Evolutionary conservation across 2,329 filamentous ascomycete genomes (phyloP), one percentile per base, ranked within the genome.

Genomic region (Laburnicola sp.): DNA sequence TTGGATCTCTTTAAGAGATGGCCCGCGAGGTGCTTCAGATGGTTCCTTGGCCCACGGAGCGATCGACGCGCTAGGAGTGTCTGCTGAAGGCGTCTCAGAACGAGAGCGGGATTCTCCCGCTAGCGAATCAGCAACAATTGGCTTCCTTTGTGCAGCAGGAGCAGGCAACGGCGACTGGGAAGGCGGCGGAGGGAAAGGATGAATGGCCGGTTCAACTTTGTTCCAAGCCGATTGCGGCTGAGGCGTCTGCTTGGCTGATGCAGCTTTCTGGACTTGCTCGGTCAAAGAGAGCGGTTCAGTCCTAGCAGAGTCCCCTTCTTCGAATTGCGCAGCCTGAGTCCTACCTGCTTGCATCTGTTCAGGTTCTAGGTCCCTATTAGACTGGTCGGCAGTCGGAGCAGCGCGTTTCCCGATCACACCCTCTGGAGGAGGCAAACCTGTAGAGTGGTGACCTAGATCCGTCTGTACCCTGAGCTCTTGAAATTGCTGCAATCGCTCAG

Each of bases 1-100:
- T 72, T 99, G 94, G 23, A 99, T 99, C 69, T 99, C 92, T 75
- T 91, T 96, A 56, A 99, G 78, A 53, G 92, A 97, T 2, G 93
- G 94, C 0, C 91, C 92, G 73, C 89, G 95, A 35, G 89, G 85
- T 4, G 80, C 76, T 42, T 88, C 87, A 35, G 78, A 75, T 2
- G 83, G 82, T 58, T 97, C 91, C 71, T 94, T 94, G 4, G 94
- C 94, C 94, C 94, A 99, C 0, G 94, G 94, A 0, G 94, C 94
- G 59, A 97, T 77, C 0, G 93, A 90, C 3, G 91, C 80, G 44
- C 81, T 80, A 5, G 82, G 81, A 1, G 82, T 82, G 45, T 87
- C 85, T 26, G 80, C 76, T 0, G 83, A 78, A 27, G 89, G 92
- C 0, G 91, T 95, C 58, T 89, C 88, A 1, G 87, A 89, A 56